These are phyloP conservation scores for Clavulina sp. DNA, from an alignment of 768 basidiomycete species.

Conservation along the genomic window DNA sequence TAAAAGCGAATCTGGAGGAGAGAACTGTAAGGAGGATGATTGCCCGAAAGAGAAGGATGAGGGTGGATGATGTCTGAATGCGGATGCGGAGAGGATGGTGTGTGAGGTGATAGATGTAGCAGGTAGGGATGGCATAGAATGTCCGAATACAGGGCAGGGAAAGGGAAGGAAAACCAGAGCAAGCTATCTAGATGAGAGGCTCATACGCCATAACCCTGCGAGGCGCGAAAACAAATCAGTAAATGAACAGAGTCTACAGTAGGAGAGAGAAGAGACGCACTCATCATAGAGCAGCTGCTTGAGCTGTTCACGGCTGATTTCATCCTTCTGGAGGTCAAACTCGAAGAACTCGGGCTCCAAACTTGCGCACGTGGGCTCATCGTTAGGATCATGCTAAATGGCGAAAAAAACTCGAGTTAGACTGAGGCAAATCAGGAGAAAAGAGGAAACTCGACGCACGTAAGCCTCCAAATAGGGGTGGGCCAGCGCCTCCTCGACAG, in stretches of 20 bases:
- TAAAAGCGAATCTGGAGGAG: too few species aligned
- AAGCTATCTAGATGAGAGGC: background rate
- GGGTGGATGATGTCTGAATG: too few species aligned
- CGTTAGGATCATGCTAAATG: conserved; percentile 78
- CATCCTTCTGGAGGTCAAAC: conserved; percentile 34
- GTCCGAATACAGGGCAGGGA: too few species aligned
- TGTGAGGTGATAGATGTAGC: too few species aligned
- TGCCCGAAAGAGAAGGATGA: too few species aligned
- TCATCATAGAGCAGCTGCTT: conserved; percentile 6
- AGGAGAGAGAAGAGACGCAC: background rate
- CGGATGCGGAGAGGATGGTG: too few species aligned
- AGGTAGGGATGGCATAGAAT: too few species aligned
- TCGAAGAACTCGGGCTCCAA: conserved; percentile 68
- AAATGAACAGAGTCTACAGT: background rate
- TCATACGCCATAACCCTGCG: background rate
- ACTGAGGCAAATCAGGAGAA: background rate
- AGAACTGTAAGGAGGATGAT: too few species aligned
- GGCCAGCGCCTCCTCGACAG: conserved; percentile 68
- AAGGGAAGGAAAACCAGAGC: too few species aligned
- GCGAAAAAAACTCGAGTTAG: conserved; percentile 15
- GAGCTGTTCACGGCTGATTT: conserved; percentile 19
- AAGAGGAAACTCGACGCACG: conserved; percentile 22
- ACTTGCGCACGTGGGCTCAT: conserved; percentile 68
- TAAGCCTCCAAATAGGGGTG: conserved; percentile 63
- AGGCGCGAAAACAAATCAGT: background rate